Evolutionary conservation across 257 asterid species (phyloP).

Genomic region (Henckelia pumila): DNA sequence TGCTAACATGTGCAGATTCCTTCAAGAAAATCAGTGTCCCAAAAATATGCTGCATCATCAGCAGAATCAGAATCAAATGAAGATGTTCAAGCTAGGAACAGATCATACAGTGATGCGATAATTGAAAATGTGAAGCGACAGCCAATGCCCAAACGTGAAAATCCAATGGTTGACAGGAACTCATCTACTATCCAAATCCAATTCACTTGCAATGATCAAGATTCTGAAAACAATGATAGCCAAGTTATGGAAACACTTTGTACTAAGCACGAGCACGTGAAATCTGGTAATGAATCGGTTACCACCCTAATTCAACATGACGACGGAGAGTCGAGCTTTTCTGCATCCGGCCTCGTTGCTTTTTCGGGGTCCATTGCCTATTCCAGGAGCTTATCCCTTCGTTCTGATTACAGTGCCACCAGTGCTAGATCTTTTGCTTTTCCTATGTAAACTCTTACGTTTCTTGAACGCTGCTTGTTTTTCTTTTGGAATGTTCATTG

Average conservation of each 20-base stretch:
- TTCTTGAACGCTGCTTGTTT: not conserved
- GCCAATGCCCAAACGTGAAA: not conserved
- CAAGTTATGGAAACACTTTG: slow-evolving; percentile 1
- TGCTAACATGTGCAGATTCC: slow-evolving; percentile 35
- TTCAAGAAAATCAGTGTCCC: slow-evolving; percentile 29
- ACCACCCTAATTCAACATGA: slow-evolving; percentile 26
- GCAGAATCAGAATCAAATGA: slow-evolving; percentile 34
- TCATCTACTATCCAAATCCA: slow-evolving; percentile 16
- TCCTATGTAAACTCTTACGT: slow-evolving; percentile 45
- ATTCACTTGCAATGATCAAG: not conserved
- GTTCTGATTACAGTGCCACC: slow-evolving; percentile 61
- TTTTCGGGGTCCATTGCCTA: slow-evolving; percentile 38
- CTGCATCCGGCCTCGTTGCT: slow-evolving; percentile 27
- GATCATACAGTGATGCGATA: slow-evolving; percentile 26
- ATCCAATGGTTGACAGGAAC: not conserved
- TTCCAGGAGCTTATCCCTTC: slow-evolving; percentile 52
- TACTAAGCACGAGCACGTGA: slow-evolving; percentile 4
- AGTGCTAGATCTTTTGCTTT: slow-evolving; percentile 64
- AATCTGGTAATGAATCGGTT: slow-evolving; percentile 12
- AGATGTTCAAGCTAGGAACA: slow-evolving; percentile 30
- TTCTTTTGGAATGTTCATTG: too few species aligned
- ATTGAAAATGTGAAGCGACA: slow-evolving; percentile 26
- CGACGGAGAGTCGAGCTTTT: slow-evolving; percentile 52
- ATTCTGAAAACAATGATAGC: not conserved
- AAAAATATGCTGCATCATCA: slow-evolving; percentile 26